Evolutionary conservation across 2,329 filamentous ascomycete genomes (phyloP).

Genomic region (Hymenotorrendiella dingleyae): DNA sequence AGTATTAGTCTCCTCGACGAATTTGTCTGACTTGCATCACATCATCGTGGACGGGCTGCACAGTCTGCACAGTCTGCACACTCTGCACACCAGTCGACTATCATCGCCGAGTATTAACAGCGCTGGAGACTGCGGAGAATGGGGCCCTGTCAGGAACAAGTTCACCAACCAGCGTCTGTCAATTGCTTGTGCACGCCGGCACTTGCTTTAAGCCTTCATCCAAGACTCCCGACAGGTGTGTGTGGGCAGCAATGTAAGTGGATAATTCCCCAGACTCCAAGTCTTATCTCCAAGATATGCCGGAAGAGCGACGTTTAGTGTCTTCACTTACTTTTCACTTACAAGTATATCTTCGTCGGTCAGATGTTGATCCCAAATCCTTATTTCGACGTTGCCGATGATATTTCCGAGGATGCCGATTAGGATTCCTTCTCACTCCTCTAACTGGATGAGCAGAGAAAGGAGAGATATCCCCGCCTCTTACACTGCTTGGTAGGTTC

Average conservation of each 20-base stretch:
- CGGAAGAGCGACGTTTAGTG: not conserved
- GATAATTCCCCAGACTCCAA: not conserved
- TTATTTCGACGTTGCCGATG: not conserved
- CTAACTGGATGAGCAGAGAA: too few species aligned
- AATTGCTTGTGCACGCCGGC: slow-evolving; percentile 1
- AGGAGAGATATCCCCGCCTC: too few species aligned
- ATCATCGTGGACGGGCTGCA: not conserved
- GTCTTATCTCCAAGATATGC: not conserved
- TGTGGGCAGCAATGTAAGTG: slow-evolving; percentile 9
- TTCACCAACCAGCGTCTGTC: slow-evolving; percentile 1
- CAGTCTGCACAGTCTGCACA: not conserved
- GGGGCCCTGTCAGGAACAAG: not conserved
- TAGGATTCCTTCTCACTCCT: not conserved
- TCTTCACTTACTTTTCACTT: too few species aligned
- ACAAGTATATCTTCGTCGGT: too few species aligned
- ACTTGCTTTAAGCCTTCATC: slow-evolving; percentile 6
- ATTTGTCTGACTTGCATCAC: too few species aligned
- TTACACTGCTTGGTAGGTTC: not conserved
- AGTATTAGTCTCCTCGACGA: too few species aligned
- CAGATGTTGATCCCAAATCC: not conserved
- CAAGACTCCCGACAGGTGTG: slow-evolving; percentile 8
- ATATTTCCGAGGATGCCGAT: not conserved
- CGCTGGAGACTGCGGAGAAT: slow-evolving; percentile 2
- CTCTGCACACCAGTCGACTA: not conserved
- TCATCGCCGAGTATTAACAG: too few species aligned